Evolutionary conservation across 2,329 filamentous ascomycete genomes (phyloP).

Genomic region (Endoconidiophora laricicola): DNA sequence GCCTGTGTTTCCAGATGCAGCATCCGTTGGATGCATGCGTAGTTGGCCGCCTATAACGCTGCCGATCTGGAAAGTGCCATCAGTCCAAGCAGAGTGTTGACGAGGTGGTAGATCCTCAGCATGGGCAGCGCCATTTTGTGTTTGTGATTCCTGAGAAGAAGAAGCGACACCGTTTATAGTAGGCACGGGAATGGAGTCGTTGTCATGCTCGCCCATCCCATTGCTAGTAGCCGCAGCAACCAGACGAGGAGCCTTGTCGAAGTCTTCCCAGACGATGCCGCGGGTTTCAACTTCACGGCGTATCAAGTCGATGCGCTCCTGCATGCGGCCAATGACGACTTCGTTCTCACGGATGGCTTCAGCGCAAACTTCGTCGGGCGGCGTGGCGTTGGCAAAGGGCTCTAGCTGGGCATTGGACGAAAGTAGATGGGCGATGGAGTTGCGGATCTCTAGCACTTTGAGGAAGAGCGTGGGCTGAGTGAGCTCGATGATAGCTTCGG

Average conservation of each 20-base stretch:
- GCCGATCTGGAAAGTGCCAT: slow-evolving; percentile 48
- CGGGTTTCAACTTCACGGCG: slow-evolving; percentile 45
- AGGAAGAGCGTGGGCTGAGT: slow-evolving; percentile 50
- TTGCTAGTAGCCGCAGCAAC: slow-evolving; percentile 9
- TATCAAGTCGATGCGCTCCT: slow-evolving; percentile 46
- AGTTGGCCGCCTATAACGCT: slow-evolving; percentile 35
- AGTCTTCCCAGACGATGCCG: slow-evolving; percentile 40
- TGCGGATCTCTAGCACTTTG: slow-evolving; percentile 60
- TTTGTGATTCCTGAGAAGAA: too few species aligned
- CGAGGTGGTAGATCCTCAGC: not conserved
- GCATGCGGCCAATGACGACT: slow-evolving; percentile 49
- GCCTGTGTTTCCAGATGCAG: not conserved
- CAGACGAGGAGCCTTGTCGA: slow-evolving; percentile 26
- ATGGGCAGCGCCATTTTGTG: not conserved
- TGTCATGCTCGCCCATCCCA: not conserved
- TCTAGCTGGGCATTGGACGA: slow-evolving; percentile 57
- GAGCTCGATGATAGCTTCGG: slow-evolving; percentile 49
- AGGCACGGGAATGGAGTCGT: not conserved
- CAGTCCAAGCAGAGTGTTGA: slow-evolving; percentile 35
- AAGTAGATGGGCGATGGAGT: slow-evolving; percentile 56
- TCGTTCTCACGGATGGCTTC: slow-evolving; percentile 62
- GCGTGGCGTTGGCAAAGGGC: slow-evolving; percentile 39
- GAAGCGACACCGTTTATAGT: not conserved
- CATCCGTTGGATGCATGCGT: slow-evolving; percentile 23
- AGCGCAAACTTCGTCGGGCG: slow-evolving; percentile 50